These are phyloP conservation scores for Penstemon barbatus DNA, from an alignment of 257 asterid species.

Conservation along the genomic window DNA sequence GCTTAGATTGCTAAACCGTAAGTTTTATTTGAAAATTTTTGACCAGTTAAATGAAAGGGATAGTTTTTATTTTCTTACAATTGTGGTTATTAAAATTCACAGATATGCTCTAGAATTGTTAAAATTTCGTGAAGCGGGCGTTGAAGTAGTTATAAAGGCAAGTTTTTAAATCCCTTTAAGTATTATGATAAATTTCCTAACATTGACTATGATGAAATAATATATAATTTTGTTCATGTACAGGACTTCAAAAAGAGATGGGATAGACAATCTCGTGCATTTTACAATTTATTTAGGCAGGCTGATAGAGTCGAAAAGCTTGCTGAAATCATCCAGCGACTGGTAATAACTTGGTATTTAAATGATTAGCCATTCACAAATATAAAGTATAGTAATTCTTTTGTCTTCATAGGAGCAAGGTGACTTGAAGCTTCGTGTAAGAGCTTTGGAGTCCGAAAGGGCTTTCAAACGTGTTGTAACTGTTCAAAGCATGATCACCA, in stretches of 20 bases:
- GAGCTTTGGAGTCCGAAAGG: constrained; percentile 93
- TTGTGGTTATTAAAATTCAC: constrained; percentile 11
- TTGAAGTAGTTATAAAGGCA: constrained; percentile 82
- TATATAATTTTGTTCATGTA: constrained; percentile 20
- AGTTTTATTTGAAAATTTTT: constrained; percentile 30
- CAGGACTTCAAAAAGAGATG: constrained; percentile 92
- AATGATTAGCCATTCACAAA: neutral
- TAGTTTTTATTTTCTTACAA: neutral
- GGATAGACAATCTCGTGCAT: constrained; percentile 92
- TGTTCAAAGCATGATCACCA: constrained; percentile 74
- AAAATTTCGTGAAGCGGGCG: constrained; percentile 94
- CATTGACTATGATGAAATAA: constrained; percentile 5
- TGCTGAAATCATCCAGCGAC: constrained; percentile 74
- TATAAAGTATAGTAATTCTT: too few relatives aligned
- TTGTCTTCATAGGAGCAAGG: constrained; percentile 77
- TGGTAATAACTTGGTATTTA: constrained; percentile 47
- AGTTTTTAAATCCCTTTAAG: constrained; percentile 14
- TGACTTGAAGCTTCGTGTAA: constrained; percentile 90
- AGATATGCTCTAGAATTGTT: constrained; percentile 95
- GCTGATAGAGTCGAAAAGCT: constrained; percentile 95
- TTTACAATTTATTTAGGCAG: constrained; percentile 89
- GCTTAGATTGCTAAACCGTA: constrained; percentile 98
- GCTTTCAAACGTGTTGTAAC: constrained; percentile 95
- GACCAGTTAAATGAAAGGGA: neutral
- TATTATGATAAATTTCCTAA: neutral